Base-by-base conservation (phyloP, 495 filamentous ascomycete species). In the Penicillium verhagenii region DNA sequence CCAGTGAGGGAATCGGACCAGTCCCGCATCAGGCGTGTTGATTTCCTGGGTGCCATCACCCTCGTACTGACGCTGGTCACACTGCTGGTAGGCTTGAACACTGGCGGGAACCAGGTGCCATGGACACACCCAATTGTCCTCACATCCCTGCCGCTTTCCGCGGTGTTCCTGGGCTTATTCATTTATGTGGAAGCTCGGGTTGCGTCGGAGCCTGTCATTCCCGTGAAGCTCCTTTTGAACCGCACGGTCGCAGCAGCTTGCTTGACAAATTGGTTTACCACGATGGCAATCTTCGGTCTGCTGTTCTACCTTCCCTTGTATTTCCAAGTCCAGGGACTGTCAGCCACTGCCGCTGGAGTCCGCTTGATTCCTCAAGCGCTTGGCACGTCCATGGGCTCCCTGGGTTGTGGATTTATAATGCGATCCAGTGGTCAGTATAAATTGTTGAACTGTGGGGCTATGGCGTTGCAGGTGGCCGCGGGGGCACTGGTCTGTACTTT, bases 81-180 rank as follows among this genome's bases (percentile, higher is more conserved):
- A 10, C 70, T 96, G 0, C 75, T 96, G 2, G 72, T 94, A 0
- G 91, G 90, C 1, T 78, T 97, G 47, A 96, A 91, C 61, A 83
- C 88, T 1, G 92, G 91, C 11, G 92, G 92, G 6, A 96, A 93
- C 54, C 68, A 90, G 16, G 82, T 96, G 0, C 88, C 91, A 2
- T 96, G 92, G 92, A 82, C 75, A 1, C 88, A 95, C 52, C 91
- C 90, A 2, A 72, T 96, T n/a, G 84, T 95, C 4, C 68, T 91
- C 18, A 79, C 76, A 4, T 79, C 83, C 0, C 68, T 97, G 13
- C 84, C 87, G 0, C 72, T 94, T 1, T 86, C 87, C 4, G 57
- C 74, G 0, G 75, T 82, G 6, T 84, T 83, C 50, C 54, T 79
- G 4, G 55, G 66, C 1, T 33, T 72, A 4, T 85, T 96, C 39